Evolutionary conservation across 2,329 filamentous ascomycete species (phyloP).

Genomic region (Nothomitra cinnamomea): DNA sequence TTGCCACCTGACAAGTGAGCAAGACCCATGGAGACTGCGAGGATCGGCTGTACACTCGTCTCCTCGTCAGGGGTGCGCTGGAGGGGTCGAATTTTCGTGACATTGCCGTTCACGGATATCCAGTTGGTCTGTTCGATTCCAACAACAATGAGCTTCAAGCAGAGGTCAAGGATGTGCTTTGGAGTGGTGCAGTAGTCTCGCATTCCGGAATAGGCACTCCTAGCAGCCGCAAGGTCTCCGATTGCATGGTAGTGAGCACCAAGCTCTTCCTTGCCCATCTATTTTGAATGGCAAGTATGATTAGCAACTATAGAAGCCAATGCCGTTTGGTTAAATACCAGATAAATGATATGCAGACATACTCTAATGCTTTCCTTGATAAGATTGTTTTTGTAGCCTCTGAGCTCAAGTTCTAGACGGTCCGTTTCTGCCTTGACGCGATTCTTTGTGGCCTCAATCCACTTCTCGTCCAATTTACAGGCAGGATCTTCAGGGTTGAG

Average conservation of each 20-base stretch:
- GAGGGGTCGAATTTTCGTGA: constrained; percentile 37
- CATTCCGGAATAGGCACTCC: constrained; percentile 72
- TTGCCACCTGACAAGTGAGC: constrained; percentile 37
- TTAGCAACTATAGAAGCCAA: constrained; percentile 4
- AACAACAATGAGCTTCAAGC: constrained; percentile 60
- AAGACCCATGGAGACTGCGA: constrained; percentile 44
- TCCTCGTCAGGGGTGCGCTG: constrained; percentile 39
- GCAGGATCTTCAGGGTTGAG: constrained; percentile 52
- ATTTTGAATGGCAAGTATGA: constrained; percentile 4
- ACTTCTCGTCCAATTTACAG: constrained; percentile 48
- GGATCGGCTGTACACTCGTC: constrained; percentile 43
- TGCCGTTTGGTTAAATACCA: neutral
- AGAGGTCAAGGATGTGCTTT: constrained; percentile 70
- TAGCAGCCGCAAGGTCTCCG: constrained; percentile 55
- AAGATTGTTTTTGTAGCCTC: constrained; percentile 88
- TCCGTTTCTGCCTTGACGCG: constrained; percentile 52
- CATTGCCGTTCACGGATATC: constrained; percentile 44
- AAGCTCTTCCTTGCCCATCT: constrained; percentile 93
- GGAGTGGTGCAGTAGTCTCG: constrained; percentile 73
- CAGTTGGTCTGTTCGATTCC: constrained; percentile 65
- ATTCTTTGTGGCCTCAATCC: constrained; percentile 53
- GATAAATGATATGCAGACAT: constrained; percentile 17
- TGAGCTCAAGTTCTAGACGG: constrained; percentile 69
- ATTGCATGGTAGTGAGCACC: constrained; percentile 67
- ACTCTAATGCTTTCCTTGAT: constrained; percentile 94